Percentiles rank a stretch among this genome's conserved stretches.
Evolutionary conservation across 352 stramenopile species (phyloP).

Genomic region (Hyaloperonospora arabidopsidis): DNA sequence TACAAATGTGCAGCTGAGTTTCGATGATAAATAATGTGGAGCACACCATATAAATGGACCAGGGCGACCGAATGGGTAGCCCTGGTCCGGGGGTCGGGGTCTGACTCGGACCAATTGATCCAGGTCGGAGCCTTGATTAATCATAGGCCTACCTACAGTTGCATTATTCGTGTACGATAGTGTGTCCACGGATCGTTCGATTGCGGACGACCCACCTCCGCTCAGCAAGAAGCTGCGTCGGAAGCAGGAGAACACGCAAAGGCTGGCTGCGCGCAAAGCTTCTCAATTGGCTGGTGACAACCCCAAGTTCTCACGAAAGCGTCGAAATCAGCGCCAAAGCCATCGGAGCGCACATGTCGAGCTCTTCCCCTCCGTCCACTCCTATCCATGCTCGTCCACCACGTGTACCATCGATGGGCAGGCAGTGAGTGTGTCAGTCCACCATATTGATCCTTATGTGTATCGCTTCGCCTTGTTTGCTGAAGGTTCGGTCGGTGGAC

Average conservation of each 20-base stretch:
- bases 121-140: too few relatives aligned
- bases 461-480: conserved; percentile 87
- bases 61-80: too few relatives aligned
- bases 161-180: too few relatives aligned
- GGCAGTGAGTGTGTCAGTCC: conserved; percentile 30
- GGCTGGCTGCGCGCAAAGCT: conserved; percentile 34
- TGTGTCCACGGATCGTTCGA: too few relatives aligned
- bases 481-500: conserved; percentile 90
- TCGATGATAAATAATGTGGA: too few relatives aligned
- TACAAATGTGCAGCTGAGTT: too few relatives aligned
- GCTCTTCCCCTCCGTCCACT: conserved; percentile 20
- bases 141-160: too few relatives aligned
- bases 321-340: conserved; percentile 34
- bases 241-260: conserved; percentile 36
- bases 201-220: too few relatives aligned
- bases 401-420: conserved; percentile 21
- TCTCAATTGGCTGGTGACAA: conserved; percentile 10
- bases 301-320: conserved; percentile 27
- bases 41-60: too few relatives aligned
- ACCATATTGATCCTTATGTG: conserved; percentile 78
- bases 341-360: conserved; percentile 5
- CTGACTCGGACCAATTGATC: too few relatives aligned
- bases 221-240: too few relatives aligned
- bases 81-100: too few relatives aligned
- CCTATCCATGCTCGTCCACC: conserved; percentile 21